Base-by-base conservation (phyloP, 2,329 filamentous ascomycete species). In the Chaetomium sp. region DNA sequence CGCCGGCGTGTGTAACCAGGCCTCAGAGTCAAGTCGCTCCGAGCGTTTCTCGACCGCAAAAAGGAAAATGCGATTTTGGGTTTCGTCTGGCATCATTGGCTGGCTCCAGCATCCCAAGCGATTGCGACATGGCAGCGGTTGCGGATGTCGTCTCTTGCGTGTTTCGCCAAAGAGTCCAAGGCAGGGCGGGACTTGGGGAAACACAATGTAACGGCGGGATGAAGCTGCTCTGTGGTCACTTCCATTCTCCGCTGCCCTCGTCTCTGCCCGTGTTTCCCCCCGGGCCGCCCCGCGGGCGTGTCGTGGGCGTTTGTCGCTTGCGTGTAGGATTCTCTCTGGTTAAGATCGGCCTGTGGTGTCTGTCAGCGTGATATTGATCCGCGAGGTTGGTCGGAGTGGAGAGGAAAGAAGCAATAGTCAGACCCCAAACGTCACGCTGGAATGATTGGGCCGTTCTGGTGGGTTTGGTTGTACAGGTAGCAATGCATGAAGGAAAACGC, bases 391-490 rank as follows among this genome's bases (percentile, higher is more conserved):
- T 55, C 49, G 46, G 46, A 44, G 53, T 38, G 49, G 44, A 45
- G 44, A 56, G n/a, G 42, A 45, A 51, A 61, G 41, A 62, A 59
- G 55, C 59, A 61, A 61, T 49, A 58, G 53, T 43, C 51, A 36
- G 43, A n/a, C 45, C 44, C 50, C 27, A 40, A 37, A 40, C 12
- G 46, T 43, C 44, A 36, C 43, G n/a, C 12, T 4, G 14, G 42
- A 32, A 42, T 60, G 57, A 63, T 63, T 64, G 63, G 63, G 40
- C 46, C 40, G 54, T 42, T 45, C 35, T 37, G 32, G 19, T 27
- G 53, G 44, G 59, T 60, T 54, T 62, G 63, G 63, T 64, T 54
- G 56, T 57, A 64, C 62, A 61, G 63, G 61, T 62, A 64, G 54
- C 62, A 65, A 64, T 64, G 62, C 63, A 65, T 62, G 50, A 61